Evolutionary conservation across 2,329 filamentous ascomycete species (phyloP), one percentile per base, ranked within the genome.

Genomic region (Calonectria henricotiae): DNA sequence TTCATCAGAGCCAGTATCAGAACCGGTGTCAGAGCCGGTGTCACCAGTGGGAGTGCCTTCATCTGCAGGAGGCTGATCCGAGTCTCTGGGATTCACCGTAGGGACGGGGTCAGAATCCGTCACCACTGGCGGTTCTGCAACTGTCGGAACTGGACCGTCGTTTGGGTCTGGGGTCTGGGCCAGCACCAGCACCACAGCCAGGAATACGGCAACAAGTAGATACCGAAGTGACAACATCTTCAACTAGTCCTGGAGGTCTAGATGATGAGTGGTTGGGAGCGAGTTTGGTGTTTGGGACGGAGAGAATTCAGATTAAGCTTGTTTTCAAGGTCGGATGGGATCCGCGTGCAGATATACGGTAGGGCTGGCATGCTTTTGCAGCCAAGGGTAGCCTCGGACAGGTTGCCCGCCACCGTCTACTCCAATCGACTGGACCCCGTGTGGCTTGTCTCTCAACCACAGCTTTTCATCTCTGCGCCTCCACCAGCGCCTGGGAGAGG

Each of bases 341-440:
- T 23, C 35, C 51, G 51, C 51, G 51, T 58, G 25, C 13, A 58
- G 32, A 25, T 58, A 58, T 58, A 58, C 35, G 11, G 23, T 39
- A 58, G 51, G 51, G 51, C 51, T 58, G 35, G 51, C 23, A 58
- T 58, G 32, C 35, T 58, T 58, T 58, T 39, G 51, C 51, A 58
- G 35, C 51, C 51, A 39, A 25, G 51, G 32, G 51, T 39, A 39
- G 20, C 51, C 51, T 58, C 25, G 51, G 32, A 9, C 4, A 30
- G 37, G 13, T 20, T 12, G 4, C 32, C 20, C 15, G 20, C 35
- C 20, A 25, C 20, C 13, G 1, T 13, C 27, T 58, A 37, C 35
- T 17, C 1, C 2, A 58, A 25, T 20, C 20, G 51, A 39, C 37
- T 58, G 32, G 51, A 58, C 35, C 12, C 32, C 35, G 39, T 41